Evolutionary conservation across 768 basidiomycete genomes (phyloP), one percentile per base, ranked within the genome.

Genomic region (Suillus subluteus): DNA sequence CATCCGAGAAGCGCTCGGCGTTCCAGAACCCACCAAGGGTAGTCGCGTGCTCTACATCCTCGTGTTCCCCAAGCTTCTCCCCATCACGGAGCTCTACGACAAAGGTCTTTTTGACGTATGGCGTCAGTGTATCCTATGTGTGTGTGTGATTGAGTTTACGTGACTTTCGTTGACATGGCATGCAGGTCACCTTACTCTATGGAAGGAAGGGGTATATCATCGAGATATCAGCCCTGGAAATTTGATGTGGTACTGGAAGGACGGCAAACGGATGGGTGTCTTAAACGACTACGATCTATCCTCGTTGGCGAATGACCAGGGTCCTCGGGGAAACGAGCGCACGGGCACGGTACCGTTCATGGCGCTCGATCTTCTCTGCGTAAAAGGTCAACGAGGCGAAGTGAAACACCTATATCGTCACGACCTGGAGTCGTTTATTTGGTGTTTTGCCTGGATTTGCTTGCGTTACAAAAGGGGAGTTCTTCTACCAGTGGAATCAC

Each of bases 201-300:
- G 8, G 37, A 37, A 58, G n/a, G 13, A 7, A n/a, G 56, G 37
- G 13, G n/a, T 58, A 13, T 7, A 58, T 38, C 58, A 58, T 23
- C n/a, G 37, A 23, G 58, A 30, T 38, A n/a, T 72, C 41, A 72
- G 71, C 44, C 44, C 37, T 16, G 1, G 13, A 2, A 73, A 72
- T n/a, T 26, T 73, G 56, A 71, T 71, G 71, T 52, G 13, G 23
- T 71, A 67, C 54, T 5, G 44, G 6, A 23, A 8, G 2, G 5
- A 41, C 4, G 68, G 61, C 21, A n/a, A 43, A 5, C n/a, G 66
- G 2, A 65, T 59, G 0, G 72, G 67, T 4, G 67, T 72, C 3
- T 30, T 73, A 4, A 70, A 68, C 38, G 64, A 72, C 46, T 73
- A 70, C 5, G 48, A 50, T 50, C 23, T 50, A 26, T 50, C 48